Base-by-base conservation (phyloP, 345 rosid species). In the Carallia brachiata region DNA sequence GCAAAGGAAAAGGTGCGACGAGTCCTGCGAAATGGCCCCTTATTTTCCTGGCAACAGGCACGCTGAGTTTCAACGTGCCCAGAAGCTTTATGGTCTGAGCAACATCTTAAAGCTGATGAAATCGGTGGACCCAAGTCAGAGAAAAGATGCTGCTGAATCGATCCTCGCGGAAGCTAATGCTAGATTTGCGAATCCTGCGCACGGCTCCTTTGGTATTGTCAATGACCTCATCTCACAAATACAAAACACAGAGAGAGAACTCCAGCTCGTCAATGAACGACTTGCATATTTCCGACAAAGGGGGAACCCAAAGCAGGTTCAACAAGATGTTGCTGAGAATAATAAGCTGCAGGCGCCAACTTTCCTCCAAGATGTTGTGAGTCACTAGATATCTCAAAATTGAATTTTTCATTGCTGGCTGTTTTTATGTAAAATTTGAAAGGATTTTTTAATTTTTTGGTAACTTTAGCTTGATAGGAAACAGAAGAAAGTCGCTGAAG, bases 141-240 rank as follows among this genome's bases (percentile, higher is more conserved):
- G 72, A 34, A 23, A 37, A 36, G 70, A 54, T 5, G 70, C 75
- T 9, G 78, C 78, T 8, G 73, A 74, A 8, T 78, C 82, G 10
- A 62, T 78, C 47, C 53, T 73, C 13, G 3, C 37, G 23, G 74
- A 73, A 36, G 72, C 65, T 6, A 70, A 52, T 4, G 36, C 54
- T 12, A 57, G 81, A 39, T 23, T 3, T 2, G 19, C 32, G 15
- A 60, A 73, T 62, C 78, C 74, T 10, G 78, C 61, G 37, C 56
- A 52, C 18, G 78, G 81, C 12, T 73, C 68, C 4, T 65, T 72
- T 1, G 69, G 73, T 13, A 23, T 70, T 23, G 55, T 74, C 5
- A 17, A 6, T 6, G n/a, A 54, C 6, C 82, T 78, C 19, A 2
- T 34, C 64, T 53, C 64, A 27, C 58, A 74, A 53, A 67, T 78